A percentile compares a stretch with the other conserved stretches of the same genome.
phyloP scores from a whole-genome alignment of 176 grass and related monocot genomes.

The Cenchrus fungigraminus region DNA sequence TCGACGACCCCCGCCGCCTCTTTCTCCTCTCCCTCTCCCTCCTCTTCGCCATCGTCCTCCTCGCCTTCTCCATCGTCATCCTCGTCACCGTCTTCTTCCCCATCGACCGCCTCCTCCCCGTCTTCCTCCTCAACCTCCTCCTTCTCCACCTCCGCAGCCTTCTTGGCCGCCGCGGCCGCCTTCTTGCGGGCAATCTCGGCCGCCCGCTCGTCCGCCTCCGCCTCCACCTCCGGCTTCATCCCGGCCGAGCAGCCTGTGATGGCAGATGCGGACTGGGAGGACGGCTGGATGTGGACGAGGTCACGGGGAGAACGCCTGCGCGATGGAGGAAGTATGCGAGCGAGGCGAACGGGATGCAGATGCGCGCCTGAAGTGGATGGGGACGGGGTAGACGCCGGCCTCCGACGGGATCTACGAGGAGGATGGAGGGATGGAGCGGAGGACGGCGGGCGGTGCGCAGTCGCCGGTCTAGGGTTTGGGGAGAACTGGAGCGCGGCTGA shows the following conservation, averaged over 20 bases:
- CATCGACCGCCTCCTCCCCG: neutral
- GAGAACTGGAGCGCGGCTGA: too few relatives aligned
- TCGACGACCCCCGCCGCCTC: slow-evolving; percentile 22
- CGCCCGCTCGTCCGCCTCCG: slow-evolving; percentile 45
- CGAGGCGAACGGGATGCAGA: too few relatives aligned
- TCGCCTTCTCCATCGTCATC: slow-evolving; percentile 29
- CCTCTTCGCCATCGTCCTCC: slow-evolving; percentile 30
- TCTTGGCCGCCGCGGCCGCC: slow-evolving; percentile 34
- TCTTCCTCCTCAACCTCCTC: slow-evolving; percentile 32
- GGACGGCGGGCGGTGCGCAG: too few relatives aligned
- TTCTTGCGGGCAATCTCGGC: slow-evolving; percentile 46
- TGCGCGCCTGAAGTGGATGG: too few relatives aligned
- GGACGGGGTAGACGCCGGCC: too few relatives aligned
- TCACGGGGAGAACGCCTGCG: too few relatives aligned
- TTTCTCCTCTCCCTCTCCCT: slow-evolving; percentile 19
- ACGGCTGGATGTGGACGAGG: too few relatives aligned
- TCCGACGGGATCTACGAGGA: too few relatives aligned
- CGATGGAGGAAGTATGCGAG: too few relatives aligned
- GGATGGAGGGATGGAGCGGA: too few relatives aligned
- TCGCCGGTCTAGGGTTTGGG: too few relatives aligned
- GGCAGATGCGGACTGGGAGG: too few relatives aligned
- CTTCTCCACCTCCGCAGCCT: slow-evolving; percentile 2
- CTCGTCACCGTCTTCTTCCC: slow-evolving; percentile 11
- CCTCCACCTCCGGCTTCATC: slow-evolving; percentile 54
- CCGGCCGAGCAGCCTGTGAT: neutral